These are phyloP conservation scores for Sporothrix inflata DNA, from an alignment of 2,329 filamentous ascomycete species.

Conservation along the genomic window DNA sequence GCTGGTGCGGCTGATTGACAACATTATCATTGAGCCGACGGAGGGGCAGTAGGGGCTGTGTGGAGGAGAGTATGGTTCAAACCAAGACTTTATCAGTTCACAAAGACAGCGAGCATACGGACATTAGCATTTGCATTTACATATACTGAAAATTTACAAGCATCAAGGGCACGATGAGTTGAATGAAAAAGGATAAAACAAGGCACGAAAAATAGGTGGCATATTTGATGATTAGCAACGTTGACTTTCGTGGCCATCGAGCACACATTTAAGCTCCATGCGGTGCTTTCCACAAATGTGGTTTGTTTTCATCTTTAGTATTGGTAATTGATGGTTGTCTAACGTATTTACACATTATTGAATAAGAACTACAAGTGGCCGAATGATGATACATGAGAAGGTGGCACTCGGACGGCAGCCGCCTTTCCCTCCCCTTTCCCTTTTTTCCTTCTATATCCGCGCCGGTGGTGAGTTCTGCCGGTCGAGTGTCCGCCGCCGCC, in stretches of 20 bases:
- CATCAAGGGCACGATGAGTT: background rate
- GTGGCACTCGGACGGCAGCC: background rate
- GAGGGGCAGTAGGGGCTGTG: background rate
- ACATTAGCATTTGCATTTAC: background rate
- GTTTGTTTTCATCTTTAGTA: background rate
- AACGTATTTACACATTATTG: background rate
- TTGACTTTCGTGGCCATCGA: background rate
- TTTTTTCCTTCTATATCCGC: conserved; percentile 6
- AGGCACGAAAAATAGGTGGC: background rate
- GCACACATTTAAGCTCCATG: background rate
- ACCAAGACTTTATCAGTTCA: background rate
- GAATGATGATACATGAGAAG: background rate
- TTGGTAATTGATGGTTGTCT: background rate
- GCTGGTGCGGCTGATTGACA: conserved; percentile 88
- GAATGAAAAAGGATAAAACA: background rate
- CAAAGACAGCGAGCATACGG: conserved; percentile 14
- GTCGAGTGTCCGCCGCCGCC: conserved; percentile 24
- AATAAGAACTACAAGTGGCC: background rate
- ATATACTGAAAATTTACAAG: background rate
- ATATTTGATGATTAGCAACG: background rate
- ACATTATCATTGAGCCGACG: conserved; percentile 70
- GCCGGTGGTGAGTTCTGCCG: conserved; percentile 17
- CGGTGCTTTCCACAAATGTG: background rate
- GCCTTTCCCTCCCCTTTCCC: background rate
- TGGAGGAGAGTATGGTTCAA: background rate